Evolutionary conservation across 2,329 filamentous ascomycete species (phyloP).

Genomic region (Penicillium crustosum): DNA sequence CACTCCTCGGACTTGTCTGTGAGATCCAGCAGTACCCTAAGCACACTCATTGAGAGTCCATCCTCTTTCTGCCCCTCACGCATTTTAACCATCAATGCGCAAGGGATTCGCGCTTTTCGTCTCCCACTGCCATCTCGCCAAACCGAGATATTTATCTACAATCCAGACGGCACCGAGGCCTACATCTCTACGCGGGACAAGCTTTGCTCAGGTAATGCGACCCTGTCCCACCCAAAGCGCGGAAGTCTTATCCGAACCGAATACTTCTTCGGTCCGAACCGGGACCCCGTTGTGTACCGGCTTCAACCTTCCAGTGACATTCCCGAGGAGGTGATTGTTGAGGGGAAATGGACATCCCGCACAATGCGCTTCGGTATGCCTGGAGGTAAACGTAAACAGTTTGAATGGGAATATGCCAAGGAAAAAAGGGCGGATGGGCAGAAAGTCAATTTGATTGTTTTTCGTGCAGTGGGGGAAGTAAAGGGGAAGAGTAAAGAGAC

Average conservation of each 20-base stretch:
- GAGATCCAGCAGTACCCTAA: conserved; percentile 11
- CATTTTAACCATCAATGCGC: conserved; percentile 25
- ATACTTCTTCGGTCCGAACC: conserved; percentile 58
- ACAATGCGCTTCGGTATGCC: conserved; percentile 49
- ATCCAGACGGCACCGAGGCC: conserved; percentile 40
- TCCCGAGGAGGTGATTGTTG: conserved; percentile 31
- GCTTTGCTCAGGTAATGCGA: conserved; percentile 51
- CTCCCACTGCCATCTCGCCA: conserved; percentile 41
- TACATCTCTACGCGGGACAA: conserved; percentile 55
- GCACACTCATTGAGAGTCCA: conserved; percentile 9
- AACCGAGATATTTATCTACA: conserved; percentile 37
- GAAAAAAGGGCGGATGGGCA: conserved; percentile 39
- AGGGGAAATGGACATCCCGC: conserved; percentile 49
- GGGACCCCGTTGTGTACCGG: conserved; percentile 51
- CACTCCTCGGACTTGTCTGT: conserved; percentile 9
- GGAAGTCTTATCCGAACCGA: conserved; percentile 51
- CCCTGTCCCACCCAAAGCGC: conserved; percentile 43
- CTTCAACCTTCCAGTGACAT: conserved; percentile 24
- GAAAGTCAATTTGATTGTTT: conserved; percentile 29
- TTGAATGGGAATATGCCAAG: conserved; percentile 59
- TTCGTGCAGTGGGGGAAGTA: conserved; percentile 19
- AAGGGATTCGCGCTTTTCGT: conserved; percentile 30
- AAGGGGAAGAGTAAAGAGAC: conserved; percentile 7
- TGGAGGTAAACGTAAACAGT: conserved; percentile 48
- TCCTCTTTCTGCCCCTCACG: conserved; percentile 12